Conservation (phyloP, 805 yeast genomes). For the Metschnikowia continentalis region DNA sequence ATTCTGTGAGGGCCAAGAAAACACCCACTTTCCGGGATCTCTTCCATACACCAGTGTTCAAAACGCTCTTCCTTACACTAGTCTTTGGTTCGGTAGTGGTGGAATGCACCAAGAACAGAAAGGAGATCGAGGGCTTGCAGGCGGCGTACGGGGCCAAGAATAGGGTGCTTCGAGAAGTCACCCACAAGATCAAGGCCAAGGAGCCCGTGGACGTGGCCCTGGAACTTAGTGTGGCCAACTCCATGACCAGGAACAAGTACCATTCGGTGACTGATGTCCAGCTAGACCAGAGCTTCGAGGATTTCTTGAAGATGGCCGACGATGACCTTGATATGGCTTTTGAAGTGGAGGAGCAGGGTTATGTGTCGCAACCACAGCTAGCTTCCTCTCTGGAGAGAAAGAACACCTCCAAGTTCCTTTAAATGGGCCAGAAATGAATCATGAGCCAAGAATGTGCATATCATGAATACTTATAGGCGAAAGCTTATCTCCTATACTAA, state of each 20-base stretch:
- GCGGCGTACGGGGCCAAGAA: slow-evolving; percentile 38
- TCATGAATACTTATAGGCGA: no score
- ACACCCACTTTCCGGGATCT: slow-evolving; percentile 26
- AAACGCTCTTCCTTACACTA: slow-evolving; percentile 34
- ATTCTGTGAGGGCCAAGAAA: slow-evolving; percentile 13
- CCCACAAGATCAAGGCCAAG: slow-evolving; percentile 26
- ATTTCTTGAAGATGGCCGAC: slow-evolving; percentile 31
- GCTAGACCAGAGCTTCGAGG: slow-evolving; percentile 36
- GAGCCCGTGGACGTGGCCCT: slow-evolving; percentile 40
- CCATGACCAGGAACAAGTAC: slow-evolving; percentile 37
- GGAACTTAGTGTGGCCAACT: slow-evolving; percentile 39
- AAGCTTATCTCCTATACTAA: no score
- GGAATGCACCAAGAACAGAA: slow-evolving; percentile 44
- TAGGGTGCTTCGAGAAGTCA: slow-evolving; percentile 28
- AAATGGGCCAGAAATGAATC: neutral
- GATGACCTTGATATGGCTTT: slow-evolving; percentile 11
- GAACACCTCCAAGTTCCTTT: slow-evolving; percentile 2
- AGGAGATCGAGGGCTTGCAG: slow-evolving; percentile 39
- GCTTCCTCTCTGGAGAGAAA: neutral
- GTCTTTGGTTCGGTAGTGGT: slow-evolving; percentile 45
- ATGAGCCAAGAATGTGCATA: neutral
- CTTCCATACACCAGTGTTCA: slow-evolving; percentile 32
- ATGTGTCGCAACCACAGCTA: neutral
- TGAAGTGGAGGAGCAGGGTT: neutral
- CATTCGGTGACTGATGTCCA: slow-evolving; percentile 33